Base-by-base conservation (phyloP, 2,329 filamentous ascomycete genomes). In the Volutella citrinella region DNA sequence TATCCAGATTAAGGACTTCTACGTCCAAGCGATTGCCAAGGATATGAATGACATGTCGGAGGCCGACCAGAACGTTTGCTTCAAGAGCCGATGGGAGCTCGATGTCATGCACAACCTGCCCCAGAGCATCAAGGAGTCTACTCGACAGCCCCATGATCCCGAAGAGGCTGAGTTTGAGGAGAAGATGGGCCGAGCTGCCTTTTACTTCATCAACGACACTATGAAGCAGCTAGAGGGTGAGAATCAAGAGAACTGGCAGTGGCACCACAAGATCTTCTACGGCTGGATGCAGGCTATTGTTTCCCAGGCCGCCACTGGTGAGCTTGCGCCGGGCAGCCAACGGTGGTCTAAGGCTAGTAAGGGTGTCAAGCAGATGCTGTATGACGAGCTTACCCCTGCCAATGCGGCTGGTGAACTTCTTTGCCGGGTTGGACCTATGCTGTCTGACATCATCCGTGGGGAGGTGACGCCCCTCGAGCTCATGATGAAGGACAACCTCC, bases 381-480 rank as follows among this genome's bases (percentile, higher is more conserved):
- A 18, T 10, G 28, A 30, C 13, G 13, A 30, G 18, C 13, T 21
- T 5, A 19, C 16, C 6, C 10, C 11, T 7, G 10, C 17, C 8
- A 30, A 16, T 13, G 18, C 18, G 5, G 18, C 13, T 10, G 17
- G 28, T 20, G 18, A 13, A 5, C 30, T 38, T 12, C 21, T 14
- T 17, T 14, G 10, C n/a, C 17, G 32, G 11, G 22, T 38, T 11
- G 35, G 37, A 2, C 52, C 53, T 13, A 46, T 53, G 13, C 42
- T 64, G 12, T 34, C 42, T 6, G 38, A 32, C 10, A 60, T 65
- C 18, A 39, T 64, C 5, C 30, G 44, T 5, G 56, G 55, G 3
- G 48, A 54, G 24, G 42, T 54, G 9, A 55, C 63, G 28, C 58
- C 61, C 1, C 42, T 63, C 0, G 46, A 57, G 18, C 42, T 65